These are phyloP conservation scores for Eudorina sp. DNA, from an alignment of 139 green algal species.

Conservation along the genomic window DNA sequence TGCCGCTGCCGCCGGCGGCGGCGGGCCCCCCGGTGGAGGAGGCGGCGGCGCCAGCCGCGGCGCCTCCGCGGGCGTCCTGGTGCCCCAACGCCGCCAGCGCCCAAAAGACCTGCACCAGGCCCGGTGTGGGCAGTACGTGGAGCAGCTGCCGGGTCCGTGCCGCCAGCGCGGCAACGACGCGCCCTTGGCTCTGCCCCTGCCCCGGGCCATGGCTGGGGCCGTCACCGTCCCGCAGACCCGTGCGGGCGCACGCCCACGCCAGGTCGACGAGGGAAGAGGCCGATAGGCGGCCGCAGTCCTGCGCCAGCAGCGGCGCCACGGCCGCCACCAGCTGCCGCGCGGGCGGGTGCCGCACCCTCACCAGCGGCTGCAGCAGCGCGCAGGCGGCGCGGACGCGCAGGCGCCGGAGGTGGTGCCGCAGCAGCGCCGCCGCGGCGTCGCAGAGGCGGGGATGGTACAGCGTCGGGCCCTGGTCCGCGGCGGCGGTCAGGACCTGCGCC, in stretches of 20 bases:
- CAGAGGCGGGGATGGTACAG: not conserved
- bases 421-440: constrained; percentile 1
- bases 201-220: too few relatives aligned
- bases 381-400: constrained; percentile 1
- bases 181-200: not conserved
- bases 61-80: not conserved
- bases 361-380: not conserved
- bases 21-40: not conserved
- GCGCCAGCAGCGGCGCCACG: constrained; percentile 16
- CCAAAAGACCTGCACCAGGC: constrained; percentile 12
- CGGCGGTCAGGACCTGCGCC: not conserved
- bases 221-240: not conserved
- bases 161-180: not conserved
- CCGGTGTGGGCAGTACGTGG: not conserved
- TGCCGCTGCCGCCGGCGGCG: too few relatives aligned
- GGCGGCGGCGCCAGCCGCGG: too few relatives aligned
- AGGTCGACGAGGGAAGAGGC: not conserved
- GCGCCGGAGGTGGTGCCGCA: not conserved
- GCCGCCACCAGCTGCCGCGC: constrained; percentile 3
- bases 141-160: not conserved
- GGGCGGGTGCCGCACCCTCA: not conserved
- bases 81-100: not conserved
- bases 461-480: not conserved
- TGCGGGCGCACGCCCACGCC: constrained; percentile 24
- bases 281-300: constrained; percentile 1